phyloP scores from a whole-genome alignment of 139 green algal species.

The Tetraselmis chui region DNA sequence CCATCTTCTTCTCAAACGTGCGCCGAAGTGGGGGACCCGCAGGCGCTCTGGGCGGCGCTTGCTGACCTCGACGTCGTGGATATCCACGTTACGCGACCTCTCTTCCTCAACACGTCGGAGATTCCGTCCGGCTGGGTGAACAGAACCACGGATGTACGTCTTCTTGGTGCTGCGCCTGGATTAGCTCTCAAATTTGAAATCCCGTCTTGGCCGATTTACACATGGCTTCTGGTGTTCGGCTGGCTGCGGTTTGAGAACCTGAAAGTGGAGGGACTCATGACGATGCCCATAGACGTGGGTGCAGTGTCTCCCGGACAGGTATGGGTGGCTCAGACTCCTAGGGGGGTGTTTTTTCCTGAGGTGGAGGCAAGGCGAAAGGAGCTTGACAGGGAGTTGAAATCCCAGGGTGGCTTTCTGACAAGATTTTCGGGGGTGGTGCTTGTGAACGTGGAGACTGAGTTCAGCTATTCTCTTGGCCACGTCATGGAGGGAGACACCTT shows the following conservation, averaged over 20 bases:
- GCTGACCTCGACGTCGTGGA: background rate
- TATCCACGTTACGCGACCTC: background rate
- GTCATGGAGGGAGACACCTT: background rate
- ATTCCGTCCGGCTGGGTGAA: background rate
- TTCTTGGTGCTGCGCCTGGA: background rate
- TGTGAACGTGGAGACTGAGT: background rate
- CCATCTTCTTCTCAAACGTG: background rate
- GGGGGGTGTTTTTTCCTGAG: background rate
- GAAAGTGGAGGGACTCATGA: background rate
- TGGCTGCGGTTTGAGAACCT: background rate
- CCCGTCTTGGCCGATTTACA: background rate
- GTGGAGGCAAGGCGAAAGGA: background rate
- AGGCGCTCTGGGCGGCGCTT: background rate
- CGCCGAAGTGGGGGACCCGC: background rate
- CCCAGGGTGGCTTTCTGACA: background rate
- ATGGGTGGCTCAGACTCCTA: background rate
- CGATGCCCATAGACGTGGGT: background rate
- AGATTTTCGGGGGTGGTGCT: background rate
- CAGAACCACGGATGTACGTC: background rate
- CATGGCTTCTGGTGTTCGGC: background rate
- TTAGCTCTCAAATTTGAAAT: background rate
- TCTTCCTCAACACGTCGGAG: background rate
- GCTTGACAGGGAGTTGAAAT: background rate
- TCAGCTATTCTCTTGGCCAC: background rate
- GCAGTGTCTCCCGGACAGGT: background rate